Evolutionary conservation across 73 alveolate species (phyloP).

Genomic region (Tetrahymena elliotti): DNA sequence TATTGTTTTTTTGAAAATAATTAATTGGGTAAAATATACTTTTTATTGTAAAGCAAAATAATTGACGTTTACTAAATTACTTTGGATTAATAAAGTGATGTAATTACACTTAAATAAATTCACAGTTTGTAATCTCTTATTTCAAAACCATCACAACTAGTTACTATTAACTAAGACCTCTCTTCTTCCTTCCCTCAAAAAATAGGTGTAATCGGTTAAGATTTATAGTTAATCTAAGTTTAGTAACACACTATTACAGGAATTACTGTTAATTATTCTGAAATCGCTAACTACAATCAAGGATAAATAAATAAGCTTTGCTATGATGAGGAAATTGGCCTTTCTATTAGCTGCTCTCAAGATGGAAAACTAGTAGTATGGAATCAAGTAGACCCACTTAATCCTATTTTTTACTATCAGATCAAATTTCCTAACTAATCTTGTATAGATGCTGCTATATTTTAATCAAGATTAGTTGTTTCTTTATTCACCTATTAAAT

Average conservation of each 20-base stretch:
- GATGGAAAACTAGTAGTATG: background rate
- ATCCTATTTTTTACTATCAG: background rate
- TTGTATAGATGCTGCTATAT: background rate
- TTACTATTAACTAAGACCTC: background rate
- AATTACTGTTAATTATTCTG: background rate
- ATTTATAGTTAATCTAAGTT: background rate
- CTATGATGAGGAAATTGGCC: background rate
- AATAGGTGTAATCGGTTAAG: background rate
- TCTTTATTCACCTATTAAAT: background rate
- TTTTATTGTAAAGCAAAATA: background rate
- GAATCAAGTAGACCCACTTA: background rate
- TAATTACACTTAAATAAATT: background rate
- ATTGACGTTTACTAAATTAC: background rate
- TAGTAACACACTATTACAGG: background rate
- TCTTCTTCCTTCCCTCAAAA: background rate
- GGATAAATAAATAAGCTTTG: background rate
- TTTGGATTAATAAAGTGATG: background rate
- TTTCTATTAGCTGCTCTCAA: background rate
- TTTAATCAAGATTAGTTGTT: background rate
- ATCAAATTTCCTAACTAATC: background rate
- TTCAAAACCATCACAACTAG: background rate
- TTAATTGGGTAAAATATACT: background rate
- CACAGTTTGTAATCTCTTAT: background rate
- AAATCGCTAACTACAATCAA: background rate
- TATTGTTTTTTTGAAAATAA: background rate